phyloP scores from a whole-genome alignment of 192 early-diverging fungal genomes.

The Coemansia sp. region DNA sequence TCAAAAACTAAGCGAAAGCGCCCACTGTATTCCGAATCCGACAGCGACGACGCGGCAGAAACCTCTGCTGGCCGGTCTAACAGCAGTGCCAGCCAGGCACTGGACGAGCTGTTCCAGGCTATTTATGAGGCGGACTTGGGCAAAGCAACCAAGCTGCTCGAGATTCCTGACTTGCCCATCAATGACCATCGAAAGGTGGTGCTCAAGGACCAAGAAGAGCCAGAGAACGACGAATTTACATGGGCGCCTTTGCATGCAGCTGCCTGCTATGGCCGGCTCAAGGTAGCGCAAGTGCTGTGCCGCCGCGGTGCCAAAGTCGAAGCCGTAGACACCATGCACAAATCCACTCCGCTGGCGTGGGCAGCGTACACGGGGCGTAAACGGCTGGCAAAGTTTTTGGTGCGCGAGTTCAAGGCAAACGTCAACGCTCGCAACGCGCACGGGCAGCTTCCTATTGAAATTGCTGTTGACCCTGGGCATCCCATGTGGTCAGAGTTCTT shows the following conservation, averaged over 20 bases:
- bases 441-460: slow-evolving; percentile 76
- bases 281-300: slow-evolving; percentile 67
- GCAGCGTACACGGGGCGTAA: slow-evolving; percentile 78
- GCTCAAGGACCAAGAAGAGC: slow-evolving; percentile 50
- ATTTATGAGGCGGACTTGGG: slow-evolving; percentile 47
- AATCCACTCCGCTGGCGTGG: slow-evolving; percentile 84
- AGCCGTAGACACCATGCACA: slow-evolving; percentile 79
- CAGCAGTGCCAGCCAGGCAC: slow-evolving; percentile 3
- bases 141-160: slow-evolving; percentile 30
- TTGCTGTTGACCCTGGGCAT: slow-evolving; percentile 65
- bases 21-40: slow-evolving; percentile 11
- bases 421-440: slow-evolving; percentile 71
- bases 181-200: slow-evolving; percentile 39
- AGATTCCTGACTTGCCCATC: slow-evolving; percentile 32
- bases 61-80: neutral
- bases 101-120: slow-evolving; percentile 48
- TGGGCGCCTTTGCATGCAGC: slow-evolving; percentile 89
- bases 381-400: slow-evolving; percentile 65
- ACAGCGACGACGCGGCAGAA: slow-evolving; percentile 9
- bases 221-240: slow-evolving; percentile 63
- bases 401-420: slow-evolving; percentile 75
- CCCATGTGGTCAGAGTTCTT: slow-evolving; percentile 52
- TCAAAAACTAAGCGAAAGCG: slow-evolving; percentile 41
- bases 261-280: slow-evolving; percentile 71
- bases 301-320: slow-evolving; percentile 76